Evolutionary conservation across 805 yeast species (phyloP).

Genomic region (Candida saitoana): DNA sequence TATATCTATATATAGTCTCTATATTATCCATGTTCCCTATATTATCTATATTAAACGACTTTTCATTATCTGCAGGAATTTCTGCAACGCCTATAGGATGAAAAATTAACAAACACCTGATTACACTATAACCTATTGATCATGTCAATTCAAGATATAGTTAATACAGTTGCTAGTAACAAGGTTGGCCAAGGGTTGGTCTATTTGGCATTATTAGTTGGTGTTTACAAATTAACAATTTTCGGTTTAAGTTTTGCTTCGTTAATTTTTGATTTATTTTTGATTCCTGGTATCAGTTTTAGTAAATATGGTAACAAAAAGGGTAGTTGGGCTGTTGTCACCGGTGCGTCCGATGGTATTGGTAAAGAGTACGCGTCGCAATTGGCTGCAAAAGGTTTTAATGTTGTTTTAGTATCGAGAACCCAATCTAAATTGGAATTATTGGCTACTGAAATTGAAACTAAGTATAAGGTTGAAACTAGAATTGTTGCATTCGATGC

Average conservation of each 20-base stretch:
- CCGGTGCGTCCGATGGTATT: constrained; percentile 97
- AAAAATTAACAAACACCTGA: not conserved
- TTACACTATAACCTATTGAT: not conserved
- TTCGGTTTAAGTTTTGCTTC: constrained; percentile 47
- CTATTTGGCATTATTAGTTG: constrained; percentile 48
- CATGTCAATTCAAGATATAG: constrained; percentile 11
- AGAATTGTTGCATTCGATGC: constrained; percentile 76
- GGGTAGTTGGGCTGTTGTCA: constrained; percentile 88
- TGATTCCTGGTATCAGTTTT: constrained; percentile 59
- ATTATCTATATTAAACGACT: too few relatives aligned
- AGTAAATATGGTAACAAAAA: constrained; percentile 68
- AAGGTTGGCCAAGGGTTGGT: constrained; percentile 15
- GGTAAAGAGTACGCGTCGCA: constrained; percentile 90
- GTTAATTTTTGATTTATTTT: constrained; percentile 56
- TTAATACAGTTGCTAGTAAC: constrained; percentile 11
- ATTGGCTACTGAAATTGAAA: constrained; percentile 58
- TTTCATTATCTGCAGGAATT: not conserved
- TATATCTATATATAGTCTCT: too few relatives aligned
- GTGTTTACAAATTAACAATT: constrained; percentile 56
- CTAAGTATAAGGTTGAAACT: constrained; percentile 57
- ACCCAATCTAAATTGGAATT: constrained; percentile 70
- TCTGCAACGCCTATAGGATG: not conserved
- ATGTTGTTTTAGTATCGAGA: constrained; percentile 79
- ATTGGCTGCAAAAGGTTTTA: constrained; percentile 81
- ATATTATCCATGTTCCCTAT: too few relatives aligned